Conservation (phyloP, 2,329 filamentous ascomycete species). For the Ophiostoma pallidulum region DNA sequence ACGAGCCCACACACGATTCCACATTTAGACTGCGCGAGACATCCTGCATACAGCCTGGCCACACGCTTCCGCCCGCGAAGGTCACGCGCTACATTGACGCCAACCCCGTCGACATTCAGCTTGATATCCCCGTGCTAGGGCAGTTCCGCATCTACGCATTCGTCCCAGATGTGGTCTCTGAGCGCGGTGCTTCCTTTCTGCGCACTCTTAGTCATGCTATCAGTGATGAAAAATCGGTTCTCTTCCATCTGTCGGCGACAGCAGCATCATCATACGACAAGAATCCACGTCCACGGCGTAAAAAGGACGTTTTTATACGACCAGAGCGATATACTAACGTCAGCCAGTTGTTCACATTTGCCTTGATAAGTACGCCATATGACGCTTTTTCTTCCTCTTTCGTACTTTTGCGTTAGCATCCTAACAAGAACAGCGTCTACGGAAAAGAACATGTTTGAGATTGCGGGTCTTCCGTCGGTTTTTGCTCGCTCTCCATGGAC, state of each 20-base stretch:
- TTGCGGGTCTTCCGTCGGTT: constrained; percentile 51
- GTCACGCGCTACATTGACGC: constrained; percentile 67
- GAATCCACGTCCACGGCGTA: constrained; percentile 45
- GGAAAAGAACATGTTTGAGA: constrained; percentile 52
- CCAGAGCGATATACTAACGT: constrained; percentile 59
- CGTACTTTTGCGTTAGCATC: constrained; percentile 20
- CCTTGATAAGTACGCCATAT: constrained; percentile 47
- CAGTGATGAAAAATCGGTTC: constrained; percentile 38
- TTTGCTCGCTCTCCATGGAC: constrained; percentile 59
- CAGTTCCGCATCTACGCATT: constrained; percentile 70
- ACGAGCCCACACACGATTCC: constrained; percentile 22
- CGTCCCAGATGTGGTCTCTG: constrained; percentile 48
- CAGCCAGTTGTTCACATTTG: constrained; percentile 60
- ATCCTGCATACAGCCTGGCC: constrained; percentile 36
- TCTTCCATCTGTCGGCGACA: constrained; percentile 48
- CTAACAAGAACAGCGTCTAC: constrained; percentile 38
- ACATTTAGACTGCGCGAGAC: constrained; percentile 19
- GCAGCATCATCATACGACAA: constrained; percentile 52
- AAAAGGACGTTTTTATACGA: constrained; percentile 56
- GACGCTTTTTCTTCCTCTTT: background rate
- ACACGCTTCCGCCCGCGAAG: constrained; percentile 54
- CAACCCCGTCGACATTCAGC: constrained; percentile 66
- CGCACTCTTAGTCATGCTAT: constrained; percentile 46
- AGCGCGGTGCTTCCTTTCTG: constrained; percentile 49
- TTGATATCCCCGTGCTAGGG: constrained; percentile 68